Evolutionary conservation across 176 grass and related monocot species (phyloP), one percentile per base, ranked within the genome.

Genomic region (Neostapfia colusana): DNA sequence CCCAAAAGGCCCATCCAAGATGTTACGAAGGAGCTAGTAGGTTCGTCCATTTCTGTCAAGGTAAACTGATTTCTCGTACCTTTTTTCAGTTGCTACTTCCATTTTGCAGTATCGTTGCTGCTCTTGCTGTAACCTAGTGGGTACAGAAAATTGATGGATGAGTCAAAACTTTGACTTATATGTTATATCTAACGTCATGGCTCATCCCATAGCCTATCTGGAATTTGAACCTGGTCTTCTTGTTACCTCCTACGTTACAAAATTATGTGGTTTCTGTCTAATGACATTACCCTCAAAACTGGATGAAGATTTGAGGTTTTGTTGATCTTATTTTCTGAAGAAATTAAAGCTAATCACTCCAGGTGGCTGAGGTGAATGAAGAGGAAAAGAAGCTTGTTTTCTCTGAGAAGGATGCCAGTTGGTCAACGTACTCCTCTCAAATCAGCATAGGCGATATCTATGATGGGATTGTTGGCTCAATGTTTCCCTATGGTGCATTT

Each of bases 401-500:
- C 67, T 98, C 95, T 36, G 95, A 98, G 58, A 98, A 90, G 81
- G 86, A 89, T 65, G 95, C 95, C 1, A 63, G 75, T 69, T 98
- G 91, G 89, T 83, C 84, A 18, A 81, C 60, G 1, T 90, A 94
- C 44, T 82, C 87, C 79, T 86, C 84, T 24, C 82, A 86, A 65
- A 76, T 94, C 51, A 88, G 90, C 53, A 76, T 82, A 57, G 89
- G 89, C 6, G 81, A 78, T 31, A 73, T 79, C 56, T 92, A 86
- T 74, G 79, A 94, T 77, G 95, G 85, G 70, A 87, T 63, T 76
- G 89, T 98, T 2, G 85, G 75, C 67, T 98, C 89, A 49, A 73
- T 94, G 8, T 90, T 91, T 63, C 86, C 85, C 53, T 98, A 93
- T 62, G 95, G 95, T 41, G 91, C 91, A 92, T 98, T 92, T 88